phyloP scores from a whole-genome alignment of 1,284 basidiomycete genomes.

The Moniliophthora roreri region DNA sequence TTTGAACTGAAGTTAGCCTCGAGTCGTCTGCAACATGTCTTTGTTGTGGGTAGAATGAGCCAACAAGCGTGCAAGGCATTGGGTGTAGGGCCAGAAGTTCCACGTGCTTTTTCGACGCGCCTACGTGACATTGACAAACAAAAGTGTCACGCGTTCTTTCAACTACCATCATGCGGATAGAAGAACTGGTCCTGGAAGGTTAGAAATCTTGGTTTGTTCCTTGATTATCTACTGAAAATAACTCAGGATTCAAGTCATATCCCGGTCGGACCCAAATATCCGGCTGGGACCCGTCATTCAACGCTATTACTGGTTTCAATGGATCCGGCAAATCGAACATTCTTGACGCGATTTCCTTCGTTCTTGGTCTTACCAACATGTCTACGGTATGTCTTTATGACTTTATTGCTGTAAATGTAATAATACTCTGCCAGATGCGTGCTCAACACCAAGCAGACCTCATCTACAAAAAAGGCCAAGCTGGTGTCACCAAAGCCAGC shows the following conservation, averaged over 20 bases:
- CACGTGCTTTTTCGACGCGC: background rate
- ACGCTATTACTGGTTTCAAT: constrained; percentile 96
- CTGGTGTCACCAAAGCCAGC: constrained; percentile 95
- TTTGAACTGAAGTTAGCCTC: too few species aligned
- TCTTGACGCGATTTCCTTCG: constrained; percentile 96
- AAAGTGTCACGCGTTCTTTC: constrained; percentile 5
- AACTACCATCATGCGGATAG: constrained; percentile 64
- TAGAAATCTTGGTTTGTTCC: constrained; percentile 8
- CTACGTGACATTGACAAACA: background rate
- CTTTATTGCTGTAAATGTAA: background rate
- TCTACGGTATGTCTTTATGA: constrained; percentile 53
- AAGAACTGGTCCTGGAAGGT: constrained; percentile 82
- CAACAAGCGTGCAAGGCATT: too few species aligned
- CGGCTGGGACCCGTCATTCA: constrained; percentile 96
- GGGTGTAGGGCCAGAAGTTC: too few species aligned
- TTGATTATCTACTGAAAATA: background rate
- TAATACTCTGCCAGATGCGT: constrained; percentile 65
- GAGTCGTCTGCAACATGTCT: too few species aligned
- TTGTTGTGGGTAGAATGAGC: too few species aligned
- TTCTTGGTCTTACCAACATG: constrained; percentile 96
- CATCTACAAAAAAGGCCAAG: constrained; percentile 97
- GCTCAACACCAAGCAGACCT: constrained; percentile 96
- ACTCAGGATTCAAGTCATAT: constrained; percentile 91
- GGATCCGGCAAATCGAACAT: constrained; percentile 97
- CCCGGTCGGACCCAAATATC: constrained; percentile 93